Evolutionary conservation across 495 filamentous ascomycete genomes (phyloP).

Genomic region (Peziza echinospora): DNA sequence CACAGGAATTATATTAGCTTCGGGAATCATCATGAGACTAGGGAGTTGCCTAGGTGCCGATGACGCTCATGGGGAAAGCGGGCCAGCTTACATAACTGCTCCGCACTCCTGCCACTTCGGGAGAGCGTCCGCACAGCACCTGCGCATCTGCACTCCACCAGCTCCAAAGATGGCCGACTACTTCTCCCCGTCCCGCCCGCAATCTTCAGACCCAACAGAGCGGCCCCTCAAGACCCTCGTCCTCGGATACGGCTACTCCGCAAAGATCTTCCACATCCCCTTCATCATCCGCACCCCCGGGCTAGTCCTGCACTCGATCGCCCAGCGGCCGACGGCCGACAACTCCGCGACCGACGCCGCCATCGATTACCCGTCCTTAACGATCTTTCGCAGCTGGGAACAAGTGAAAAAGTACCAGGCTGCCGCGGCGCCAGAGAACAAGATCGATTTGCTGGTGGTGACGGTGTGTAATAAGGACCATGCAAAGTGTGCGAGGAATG

Average conservation of each 20-base stretch:
- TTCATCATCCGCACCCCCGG: constrained; percentile 45
- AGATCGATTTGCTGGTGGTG: constrained; percentile 50
- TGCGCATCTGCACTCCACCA: too few relatives aligned
- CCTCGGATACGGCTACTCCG: constrained; percentile 55
- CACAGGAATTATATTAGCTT: too few relatives aligned
- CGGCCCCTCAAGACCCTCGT: constrained; percentile 30
- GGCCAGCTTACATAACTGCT: too few relatives aligned
- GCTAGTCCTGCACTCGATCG: constrained; percentile 51
- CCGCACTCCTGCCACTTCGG: too few relatives aligned
- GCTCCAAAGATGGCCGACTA: too few relatives aligned
- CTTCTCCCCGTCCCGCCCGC: too few relatives aligned
- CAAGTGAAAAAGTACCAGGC: constrained; percentile 21
- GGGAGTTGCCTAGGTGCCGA: too few relatives aligned
- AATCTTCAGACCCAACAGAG: not conserved
- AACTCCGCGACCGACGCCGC: constrained; percentile 47
- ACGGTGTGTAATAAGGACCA: constrained; percentile 60
- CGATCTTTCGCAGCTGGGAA: constrained; percentile 38
- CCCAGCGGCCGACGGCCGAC: constrained; percentile 55
- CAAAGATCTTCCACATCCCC: constrained; percentile 79
- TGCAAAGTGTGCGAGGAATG: constrained; percentile 39
- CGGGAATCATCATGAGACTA: too few relatives aligned
- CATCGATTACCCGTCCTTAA: too few relatives aligned
- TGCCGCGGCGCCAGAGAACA: constrained; percentile 38
- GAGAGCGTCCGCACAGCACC: too few relatives aligned
- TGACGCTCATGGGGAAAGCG: too few relatives aligned